Evolutionary conservation across 2,329 filamentous ascomycete genomes (phyloP).

Genomic region (Knoxdaviesia capensis): DNA sequence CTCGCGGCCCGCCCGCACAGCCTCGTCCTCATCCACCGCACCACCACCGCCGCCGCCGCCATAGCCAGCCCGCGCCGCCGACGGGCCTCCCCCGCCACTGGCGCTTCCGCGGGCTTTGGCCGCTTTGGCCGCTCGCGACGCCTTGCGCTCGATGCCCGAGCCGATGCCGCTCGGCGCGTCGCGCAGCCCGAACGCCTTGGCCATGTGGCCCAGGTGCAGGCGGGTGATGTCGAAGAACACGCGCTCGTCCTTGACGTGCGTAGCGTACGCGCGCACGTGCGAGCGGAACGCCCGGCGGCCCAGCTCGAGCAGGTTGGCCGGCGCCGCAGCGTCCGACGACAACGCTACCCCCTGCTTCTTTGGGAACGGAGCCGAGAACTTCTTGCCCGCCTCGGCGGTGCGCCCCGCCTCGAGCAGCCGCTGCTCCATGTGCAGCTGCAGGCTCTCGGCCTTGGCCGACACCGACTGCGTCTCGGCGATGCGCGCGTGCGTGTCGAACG

Average conservation of each 20-base stretch:
- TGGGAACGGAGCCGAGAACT: too few species aligned
- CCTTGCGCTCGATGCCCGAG: constrained; percentile 27
- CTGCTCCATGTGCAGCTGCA: constrained; percentile 40
- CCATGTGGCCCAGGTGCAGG: constrained; percentile 78
- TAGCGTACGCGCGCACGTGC: constrained; percentile 86
- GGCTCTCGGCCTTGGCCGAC: constrained; percentile 31
- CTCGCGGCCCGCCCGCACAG: constrained; percentile 16
- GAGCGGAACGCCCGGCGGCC: constrained; percentile 76
- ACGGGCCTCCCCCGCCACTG: constrained; percentile 15
- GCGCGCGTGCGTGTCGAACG: constrained; percentile 45
- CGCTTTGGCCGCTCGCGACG: constrained; percentile 15
- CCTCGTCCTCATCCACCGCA: constrained; percentile 19
- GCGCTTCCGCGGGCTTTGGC: constrained; percentile 2
- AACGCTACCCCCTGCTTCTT: too few species aligned
- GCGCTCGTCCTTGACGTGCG: constrained; percentile 71
- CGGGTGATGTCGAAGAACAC: constrained; percentile 79
- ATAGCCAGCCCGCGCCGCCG: constrained; percentile 11
- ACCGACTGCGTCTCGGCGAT: constrained; percentile 21
- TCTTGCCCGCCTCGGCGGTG: too few species aligned
- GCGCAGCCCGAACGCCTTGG: constrained; percentile 79
- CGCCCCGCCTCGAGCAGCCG: constrained; percentile 34
- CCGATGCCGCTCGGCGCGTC: constrained; percentile 76
- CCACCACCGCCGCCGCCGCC: constrained; percentile 8
- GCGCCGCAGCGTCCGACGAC: too few species aligned
- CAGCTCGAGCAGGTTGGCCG: constrained; percentile 47